phyloP scores from a whole-genome alignment of 2,329 filamentous ascomycete species.

The Corinectria fuckeliana region DNA sequence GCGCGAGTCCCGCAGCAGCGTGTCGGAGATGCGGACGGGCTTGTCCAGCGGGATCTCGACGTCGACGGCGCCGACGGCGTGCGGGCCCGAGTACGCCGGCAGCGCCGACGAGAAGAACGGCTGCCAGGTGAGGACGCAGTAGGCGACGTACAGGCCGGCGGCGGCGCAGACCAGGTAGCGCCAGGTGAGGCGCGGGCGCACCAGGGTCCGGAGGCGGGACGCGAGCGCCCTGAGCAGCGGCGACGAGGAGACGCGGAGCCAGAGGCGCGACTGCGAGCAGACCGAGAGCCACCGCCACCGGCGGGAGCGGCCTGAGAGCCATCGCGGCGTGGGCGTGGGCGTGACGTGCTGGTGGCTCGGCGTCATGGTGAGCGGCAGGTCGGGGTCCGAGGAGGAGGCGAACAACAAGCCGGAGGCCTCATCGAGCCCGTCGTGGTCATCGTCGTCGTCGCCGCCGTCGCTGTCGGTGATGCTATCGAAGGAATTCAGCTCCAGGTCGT shows the following conservation, averaged over 20 bases:
- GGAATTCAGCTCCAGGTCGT: conserved; percentile 16
- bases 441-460: not conserved
- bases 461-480: conserved; percentile 3
- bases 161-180: conserved; percentile 43
- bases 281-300: conserved; percentile 17
- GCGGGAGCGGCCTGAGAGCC: conserved; percentile 29
- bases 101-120: conserved; percentile 53
- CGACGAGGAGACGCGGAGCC: conserved; percentile 13
- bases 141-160: conserved; percentile 45
- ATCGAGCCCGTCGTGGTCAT: conserved; percentile 1
- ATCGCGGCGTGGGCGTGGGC: conserved; percentile 27
- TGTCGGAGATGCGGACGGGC: conserved; percentile 41
- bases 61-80: conserved; percentile 55
- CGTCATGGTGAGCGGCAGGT: conserved; percentile 5
- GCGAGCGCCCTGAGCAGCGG: conserved; percentile 16
- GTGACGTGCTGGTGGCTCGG: not conserved
- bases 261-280: conserved; percentile 9
- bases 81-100: conserved; percentile 52
- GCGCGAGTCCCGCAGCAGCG: conserved; percentile 43
- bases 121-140: conserved; percentile 47
- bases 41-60: conserved; percentile 51
- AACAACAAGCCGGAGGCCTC: not conserved
- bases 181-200: conserved; percentile 44
- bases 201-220: conserved; percentile 11
- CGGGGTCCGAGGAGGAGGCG: conserved; percentile 14